phyloP scores from a whole-genome alignment of 164 flowering plant species.

The Stephania yunnanensis region DNA sequence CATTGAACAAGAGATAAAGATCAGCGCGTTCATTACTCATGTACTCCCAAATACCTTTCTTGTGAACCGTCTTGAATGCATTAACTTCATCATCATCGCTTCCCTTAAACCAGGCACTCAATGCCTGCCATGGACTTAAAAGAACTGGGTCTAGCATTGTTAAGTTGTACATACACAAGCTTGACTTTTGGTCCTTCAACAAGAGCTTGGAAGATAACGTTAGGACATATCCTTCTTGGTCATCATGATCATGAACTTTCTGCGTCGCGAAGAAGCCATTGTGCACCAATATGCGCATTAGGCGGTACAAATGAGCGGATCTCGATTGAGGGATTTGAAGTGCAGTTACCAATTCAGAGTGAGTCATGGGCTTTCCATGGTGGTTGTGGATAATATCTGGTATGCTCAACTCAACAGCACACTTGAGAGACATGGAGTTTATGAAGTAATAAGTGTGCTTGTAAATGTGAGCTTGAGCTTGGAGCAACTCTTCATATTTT shows the following conservation, averaged over 20 bases:
- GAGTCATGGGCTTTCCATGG: too few species aligned
- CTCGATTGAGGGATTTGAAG: neutral
- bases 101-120: too few species aligned
- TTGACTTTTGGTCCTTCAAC: conserved; percentile 17
- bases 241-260: neutral
- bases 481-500: conserved; percentile 13
- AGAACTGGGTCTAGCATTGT: conserved; percentile 23
- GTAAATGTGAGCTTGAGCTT: conserved; percentile 28
- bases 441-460: conserved; percentile 23
- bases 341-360: neutral
- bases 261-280: neutral
- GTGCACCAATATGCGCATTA: neutral
- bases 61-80: conserved; percentile 23
- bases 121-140: neutral
- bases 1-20: conserved; percentile 13
- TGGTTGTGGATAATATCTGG: too few species aligned
- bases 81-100: neutral
- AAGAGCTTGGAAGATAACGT: conserved; percentile 28
- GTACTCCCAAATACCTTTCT: conserved; percentile 20
- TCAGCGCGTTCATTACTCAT: neutral
- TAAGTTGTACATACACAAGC: conserved; percentile 5
- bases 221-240: conserved; percentile 12
- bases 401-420: conserved; percentile 30
- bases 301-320: neutral
- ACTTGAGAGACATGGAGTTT: conserved; percentile 35